Conservation (phyloP, 192 early-diverging fungal genomes). For the Glomus cerebriforme region DNA sequence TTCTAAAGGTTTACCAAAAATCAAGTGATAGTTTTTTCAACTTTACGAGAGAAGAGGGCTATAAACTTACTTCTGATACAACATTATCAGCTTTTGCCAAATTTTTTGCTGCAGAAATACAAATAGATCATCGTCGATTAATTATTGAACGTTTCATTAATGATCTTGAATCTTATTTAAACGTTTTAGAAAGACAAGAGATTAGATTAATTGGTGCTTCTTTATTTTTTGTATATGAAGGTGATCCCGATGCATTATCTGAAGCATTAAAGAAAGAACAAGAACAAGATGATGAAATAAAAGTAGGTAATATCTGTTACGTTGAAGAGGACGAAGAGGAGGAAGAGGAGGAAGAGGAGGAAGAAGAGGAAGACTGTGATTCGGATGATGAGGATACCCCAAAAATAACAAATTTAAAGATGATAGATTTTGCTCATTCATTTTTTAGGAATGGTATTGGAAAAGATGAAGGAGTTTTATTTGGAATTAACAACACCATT, state of each 20-base stretch:
- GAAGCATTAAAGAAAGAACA: constrained; percentile 50
- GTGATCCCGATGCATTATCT: constrained; percentile 52
- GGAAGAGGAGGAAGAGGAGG: neutral
- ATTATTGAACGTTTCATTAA: constrained; percentile 64
- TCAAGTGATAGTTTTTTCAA: constrained; percentile 40
- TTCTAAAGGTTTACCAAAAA: constrained; percentile 55
- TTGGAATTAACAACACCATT: constrained; percentile 65
- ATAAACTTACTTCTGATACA: constrained; percentile 52
- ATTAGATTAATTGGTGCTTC: constrained; percentile 74
- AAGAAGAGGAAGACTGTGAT: constrained; percentile 40
- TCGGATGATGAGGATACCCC: constrained; percentile 39
- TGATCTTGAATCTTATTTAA: constrained; percentile 57
- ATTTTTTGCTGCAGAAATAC: constrained; percentile 64
- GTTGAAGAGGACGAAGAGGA: neutral
- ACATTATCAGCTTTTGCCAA: constrained; percentile 58
- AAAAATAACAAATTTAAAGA: constrained; percentile 62
- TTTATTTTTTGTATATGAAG: constrained; percentile 83
- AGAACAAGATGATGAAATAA: constrained; percentile 12
- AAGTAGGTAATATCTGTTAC: constrained; percentile 8
- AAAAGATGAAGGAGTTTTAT: constrained; percentile 67
- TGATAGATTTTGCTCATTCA: constrained; percentile 94
- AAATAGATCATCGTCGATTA: constrained; percentile 51
- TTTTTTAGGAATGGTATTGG: constrained; percentile 63
- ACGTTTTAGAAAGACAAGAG: constrained; percentile 53
- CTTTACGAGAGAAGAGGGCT: constrained; percentile 57